A percentile compares a stretch with the other conserved stretches of the same genome.
Conservation (phyloP, 2,329 filamentous ascomycete species). For the Berkeleyomyces rouxiae region DNA sequence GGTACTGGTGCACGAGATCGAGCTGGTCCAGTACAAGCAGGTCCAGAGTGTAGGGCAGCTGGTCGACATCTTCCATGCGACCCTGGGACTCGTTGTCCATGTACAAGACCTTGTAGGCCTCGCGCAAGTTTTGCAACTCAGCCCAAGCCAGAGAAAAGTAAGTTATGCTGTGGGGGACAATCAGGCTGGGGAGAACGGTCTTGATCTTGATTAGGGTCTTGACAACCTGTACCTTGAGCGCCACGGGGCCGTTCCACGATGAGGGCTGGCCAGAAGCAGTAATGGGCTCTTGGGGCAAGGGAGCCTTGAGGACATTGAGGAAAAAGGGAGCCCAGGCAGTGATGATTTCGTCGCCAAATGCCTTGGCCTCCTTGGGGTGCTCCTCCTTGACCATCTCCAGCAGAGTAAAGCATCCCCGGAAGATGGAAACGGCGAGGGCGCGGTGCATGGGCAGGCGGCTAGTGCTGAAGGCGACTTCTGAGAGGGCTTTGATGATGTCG, state of each 20-base stretch:
- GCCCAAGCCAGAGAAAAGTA: slow-evolving; percentile 84
- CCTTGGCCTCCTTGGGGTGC: slow-evolving; percentile 69
- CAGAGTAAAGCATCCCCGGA: slow-evolving; percentile 82
- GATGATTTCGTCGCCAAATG: slow-evolving; percentile 76
- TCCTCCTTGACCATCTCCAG: slow-evolving; percentile 95
- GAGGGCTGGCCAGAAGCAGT: slow-evolving; percentile 37
- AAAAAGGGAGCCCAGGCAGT: slow-evolving; percentile 83
- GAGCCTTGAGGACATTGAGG: slow-evolving; percentile 56
- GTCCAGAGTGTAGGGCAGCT: slow-evolving; percentile 85
- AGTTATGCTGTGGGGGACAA: slow-evolving; percentile 65
- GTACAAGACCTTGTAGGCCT: slow-evolving; percentile 65
- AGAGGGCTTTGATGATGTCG: slow-evolving; percentile 70
- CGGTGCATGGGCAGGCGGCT: slow-evolving; percentile 59
- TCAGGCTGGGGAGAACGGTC: slow-evolving; percentile 61
- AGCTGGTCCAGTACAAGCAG: slow-evolving; percentile 87
- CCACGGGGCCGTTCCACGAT: slow-evolving; percentile 63
- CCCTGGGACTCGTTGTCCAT: slow-evolving; percentile 75
- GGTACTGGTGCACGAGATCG: slow-evolving; percentile 82
- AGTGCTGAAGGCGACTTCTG: slow-evolving; percentile 63
- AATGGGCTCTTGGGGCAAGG: slow-evolving; percentile 47
- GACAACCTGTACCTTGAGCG: slow-evolving; percentile 83
- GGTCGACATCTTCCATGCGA: slow-evolving; percentile 75
- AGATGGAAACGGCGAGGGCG: slow-evolving; percentile 76
- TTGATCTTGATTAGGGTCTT: slow-evolving; percentile 87
- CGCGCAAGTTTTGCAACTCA: slow-evolving; percentile 59